phyloP scores from a whole-genome alignment of 2,329 filamentous ascomycete genomes.

The Nemania sp. region DNA sequence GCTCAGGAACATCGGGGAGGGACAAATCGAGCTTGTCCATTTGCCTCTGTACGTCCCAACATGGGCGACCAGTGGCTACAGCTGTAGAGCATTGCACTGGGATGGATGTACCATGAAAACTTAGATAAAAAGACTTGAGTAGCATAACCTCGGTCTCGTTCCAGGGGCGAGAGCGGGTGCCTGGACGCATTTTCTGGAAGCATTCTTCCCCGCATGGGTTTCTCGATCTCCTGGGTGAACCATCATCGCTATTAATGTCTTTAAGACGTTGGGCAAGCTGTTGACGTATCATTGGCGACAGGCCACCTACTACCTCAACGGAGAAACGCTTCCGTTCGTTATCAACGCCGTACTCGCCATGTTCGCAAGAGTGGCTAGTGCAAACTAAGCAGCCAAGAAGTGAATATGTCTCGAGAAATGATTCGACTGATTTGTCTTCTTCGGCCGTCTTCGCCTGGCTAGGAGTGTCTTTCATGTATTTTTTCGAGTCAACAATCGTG shows the following conservation, averaged over 20 bases:
- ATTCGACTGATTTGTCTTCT: conserved; percentile 57
- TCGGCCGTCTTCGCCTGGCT: conserved; percentile 52
- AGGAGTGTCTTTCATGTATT: conserved; percentile 61
- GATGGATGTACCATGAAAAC: conserved; percentile 57
- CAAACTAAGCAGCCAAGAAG: conserved; percentile 70
- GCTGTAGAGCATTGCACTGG: conserved; percentile 63
- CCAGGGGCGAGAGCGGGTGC: conserved; percentile 58
- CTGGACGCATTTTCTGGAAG: conserved; percentile 54
- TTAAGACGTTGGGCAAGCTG: conserved; percentile 43
- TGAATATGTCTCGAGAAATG: conserved; percentile 65
- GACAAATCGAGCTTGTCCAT: conserved; percentile 56
- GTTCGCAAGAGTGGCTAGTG: conserved; percentile 70
- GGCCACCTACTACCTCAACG: conserved; percentile 57
- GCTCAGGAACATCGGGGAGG: conserved; percentile 48
- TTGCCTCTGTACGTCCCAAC: conserved; percentile 64
- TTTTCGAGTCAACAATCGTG: conserved; percentile 65
- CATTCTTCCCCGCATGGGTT: conserved; percentile 55
- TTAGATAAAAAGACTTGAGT: conserved; percentile 61
- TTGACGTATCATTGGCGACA: conserved; percentile 52
- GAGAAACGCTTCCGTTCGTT: conserved; percentile 67
- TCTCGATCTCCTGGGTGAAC: conserved; percentile 52
- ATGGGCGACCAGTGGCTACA: conserved; percentile 63
- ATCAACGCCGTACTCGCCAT: conserved; percentile 68
- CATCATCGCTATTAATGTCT: conserved; percentile 21
- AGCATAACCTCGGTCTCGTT: conserved; percentile 62